Base-by-base conservation (phyloP, 2,329 filamentous ascomycete genomes). In the Epichloe elymi region DNA sequence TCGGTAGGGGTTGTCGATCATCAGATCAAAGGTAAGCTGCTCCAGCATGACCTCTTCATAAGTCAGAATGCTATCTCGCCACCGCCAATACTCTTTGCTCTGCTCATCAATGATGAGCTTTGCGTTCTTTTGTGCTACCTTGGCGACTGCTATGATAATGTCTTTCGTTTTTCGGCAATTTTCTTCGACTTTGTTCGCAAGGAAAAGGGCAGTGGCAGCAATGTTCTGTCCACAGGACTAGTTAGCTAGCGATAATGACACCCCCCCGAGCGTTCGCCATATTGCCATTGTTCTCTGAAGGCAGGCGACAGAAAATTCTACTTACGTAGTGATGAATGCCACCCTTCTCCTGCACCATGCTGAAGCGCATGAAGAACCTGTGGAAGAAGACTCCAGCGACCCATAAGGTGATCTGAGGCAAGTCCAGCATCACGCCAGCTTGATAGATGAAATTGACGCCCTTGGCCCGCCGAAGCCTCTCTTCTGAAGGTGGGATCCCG, bases 21-120 rank as follows among this genome's bases (percentile, higher is more conserved):
- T 88, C 44, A 98, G 74, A 64, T 98, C 93, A 66, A 98, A 98
- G 54, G 90, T 97, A 17, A 98, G 74, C 44, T 82, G 82, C 66
- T 97, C 93, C 15, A 98, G 77, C 71, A 98, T 85, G 42, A 91
- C 74, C 64, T 97, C 93, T 69, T 98, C 93, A 63, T 94, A 88
- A 57, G 86, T 84, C 14, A 97, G 73, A 52, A 98, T 95, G 53
- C 85, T 93, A 64, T 98, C 93, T 54, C 89, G 81, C 93, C 93
- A 98, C 61, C 86, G 82, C 93, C 93, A 98, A 65, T 93, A 98
- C 63, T 98, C 93, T 63, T 96, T 97, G 58, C 86, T 94, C 67
- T 97, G 90, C 68, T 97, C 93, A 64, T 98, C 93, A 49, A 97
- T 87, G 50, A 91, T 74, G 53, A 96, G 79, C 60, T 88, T 86